Conservation (phyloP, 2,329 filamentous ascomycete genomes). For the Calonectria ilicicola region DNA sequence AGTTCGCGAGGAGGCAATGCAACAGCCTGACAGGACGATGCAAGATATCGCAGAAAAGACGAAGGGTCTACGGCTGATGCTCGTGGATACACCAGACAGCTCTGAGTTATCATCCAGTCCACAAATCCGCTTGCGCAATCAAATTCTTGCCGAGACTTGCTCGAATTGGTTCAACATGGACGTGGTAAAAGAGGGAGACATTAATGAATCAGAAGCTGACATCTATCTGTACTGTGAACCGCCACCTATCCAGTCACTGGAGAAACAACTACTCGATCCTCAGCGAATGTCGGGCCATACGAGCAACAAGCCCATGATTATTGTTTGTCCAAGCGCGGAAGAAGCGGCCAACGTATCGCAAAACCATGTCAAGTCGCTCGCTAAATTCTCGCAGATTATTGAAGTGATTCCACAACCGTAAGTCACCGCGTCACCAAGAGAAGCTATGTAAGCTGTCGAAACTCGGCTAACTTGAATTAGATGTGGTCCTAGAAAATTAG, state of each 20-base stretch:
- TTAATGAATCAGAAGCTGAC: constrained; percentile 26
- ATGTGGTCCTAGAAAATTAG: constrained; percentile 46
- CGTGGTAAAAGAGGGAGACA: constrained; percentile 32
- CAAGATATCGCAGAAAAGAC: constrained; percentile 20
- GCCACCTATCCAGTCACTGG: constrained; percentile 30
- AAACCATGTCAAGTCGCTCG: constrained; percentile 34
- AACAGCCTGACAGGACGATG: constrained; percentile 29
- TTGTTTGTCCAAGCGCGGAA: constrained; percentile 45
- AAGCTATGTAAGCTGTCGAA: accelerated
- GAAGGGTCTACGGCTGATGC: constrained; percentile 29
- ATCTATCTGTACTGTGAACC: constrained; percentile 45
- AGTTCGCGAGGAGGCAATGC: constrained; percentile 12
- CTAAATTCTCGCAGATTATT: constrained; percentile 40
- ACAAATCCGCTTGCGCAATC: constrained; percentile 40
- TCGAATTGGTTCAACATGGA: constrained; percentile 51
- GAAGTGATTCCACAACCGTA: constrained; percentile 49
- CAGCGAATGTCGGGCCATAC: not conserved
- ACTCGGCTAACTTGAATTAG: constrained; percentile 11
- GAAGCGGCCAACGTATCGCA: constrained; percentile 43
- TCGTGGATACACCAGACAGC: constrained; percentile 30
- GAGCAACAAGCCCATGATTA: constrained; percentile 40
- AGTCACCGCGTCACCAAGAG: constrained; percentile 6
- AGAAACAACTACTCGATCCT: constrained; percentile 30
- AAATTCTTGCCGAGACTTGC: constrained; percentile 45
- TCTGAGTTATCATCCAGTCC: constrained; percentile 11